A percentile compares a stretch with the other conserved stretches of the same genome.
Evolutionary conservation across 768 basidiomycete species (phyloP).

Genomic region (Gyrodon lividus): DNA sequence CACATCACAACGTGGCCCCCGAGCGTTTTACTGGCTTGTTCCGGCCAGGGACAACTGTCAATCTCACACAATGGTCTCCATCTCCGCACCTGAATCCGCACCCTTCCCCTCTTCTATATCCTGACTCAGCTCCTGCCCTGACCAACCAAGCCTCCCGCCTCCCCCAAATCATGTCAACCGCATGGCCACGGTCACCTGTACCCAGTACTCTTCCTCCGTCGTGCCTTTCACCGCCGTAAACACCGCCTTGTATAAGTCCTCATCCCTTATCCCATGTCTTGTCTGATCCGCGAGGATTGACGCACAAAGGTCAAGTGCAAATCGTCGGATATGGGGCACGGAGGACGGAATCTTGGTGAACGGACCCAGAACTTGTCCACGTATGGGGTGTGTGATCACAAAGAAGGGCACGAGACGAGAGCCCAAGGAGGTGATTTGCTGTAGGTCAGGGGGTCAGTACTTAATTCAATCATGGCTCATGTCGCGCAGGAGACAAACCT

Average conservation of each 20-base stretch:
- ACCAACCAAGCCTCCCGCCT: not conserved
- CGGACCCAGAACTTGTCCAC: constrained; percentile 74
- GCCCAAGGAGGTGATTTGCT: constrained; percentile 52
- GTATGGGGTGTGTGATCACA: constrained; percentile 67
- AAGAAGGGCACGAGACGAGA: constrained; percentile 80
- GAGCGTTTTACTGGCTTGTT: not conserved
- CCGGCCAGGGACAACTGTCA: constrained; percentile 1
- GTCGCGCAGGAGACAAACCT: constrained; percentile 38
- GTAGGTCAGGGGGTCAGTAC: constrained; percentile 17
- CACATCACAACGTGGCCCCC: not conserved
- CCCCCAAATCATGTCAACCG: constrained; percentile 26
- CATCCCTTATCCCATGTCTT: constrained; percentile 12
- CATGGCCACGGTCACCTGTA: constrained; percentile 32
- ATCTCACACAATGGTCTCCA: constrained; percentile 1
- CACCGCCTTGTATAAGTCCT: constrained; percentile 21
- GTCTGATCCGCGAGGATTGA: constrained; percentile 25
- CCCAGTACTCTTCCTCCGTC: constrained; percentile 28
- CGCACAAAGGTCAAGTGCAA: constrained; percentile 64
- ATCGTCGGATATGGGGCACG: constrained; percentile 42
- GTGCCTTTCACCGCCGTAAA: constrained; percentile 29
- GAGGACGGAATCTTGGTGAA: constrained; percentile 61
- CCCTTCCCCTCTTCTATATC: no score
- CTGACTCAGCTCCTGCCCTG: not conserved
- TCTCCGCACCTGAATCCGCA: constrained; percentile 1
- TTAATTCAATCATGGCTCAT: constrained; percentile 3